Evolutionary conservation across 345 rosid species (phyloP), one percentile per base, ranked within the genome.

Genomic region (Carallia brachiata): DNA sequence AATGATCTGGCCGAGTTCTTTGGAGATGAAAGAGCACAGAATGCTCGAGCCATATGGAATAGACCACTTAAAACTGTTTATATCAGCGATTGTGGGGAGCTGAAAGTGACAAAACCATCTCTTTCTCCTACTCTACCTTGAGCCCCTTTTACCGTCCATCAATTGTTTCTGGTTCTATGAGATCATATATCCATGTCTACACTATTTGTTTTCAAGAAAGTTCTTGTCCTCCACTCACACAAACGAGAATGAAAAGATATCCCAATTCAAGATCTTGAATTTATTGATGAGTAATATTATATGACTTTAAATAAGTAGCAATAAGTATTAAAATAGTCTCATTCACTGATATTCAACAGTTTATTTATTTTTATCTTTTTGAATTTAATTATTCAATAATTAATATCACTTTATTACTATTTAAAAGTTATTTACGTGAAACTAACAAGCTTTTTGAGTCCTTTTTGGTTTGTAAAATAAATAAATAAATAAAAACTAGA

Each of bases 21-120:
- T 2, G 97, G 98, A 65, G 96, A 93, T 27, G 96, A 91, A 50
- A 91, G 97, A 82, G 98, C 97, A 0, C 89, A 85, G 71, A 87
- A 77, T 44, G 97, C 94, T 18, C 80, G 98, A 6, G 68, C 90
- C 0, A 79, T 74, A 28, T 93, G 97, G 96, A 85, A 91, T 69
- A 83, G 77, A 70, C 98, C 98, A 65, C 88, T 89, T 5, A 93
- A 84, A 78, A 84, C 97, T 6, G 84, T 89, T 54, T 90, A 52
- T 60, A 87, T 93, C 70, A 89, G 89, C 55, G 81, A 81, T 55
- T 91, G 97, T 60, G 98, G 97, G 5, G 96, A 88, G 82, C 87
- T 91, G 62, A 85, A 84, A 77, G 96, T 88, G 19, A 78, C 97
- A 7, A 85, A 84, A 44, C 96, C 96, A 65, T 85, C 94, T 57